A percentile compares a stretch with the other conserved stretches of the same genome.
These are phyloP conservation scores for Aspergillus bertholletiae DNA, from an alignment of 495 filamentous ascomycete genomes.

Conservation along the genomic window DNA sequence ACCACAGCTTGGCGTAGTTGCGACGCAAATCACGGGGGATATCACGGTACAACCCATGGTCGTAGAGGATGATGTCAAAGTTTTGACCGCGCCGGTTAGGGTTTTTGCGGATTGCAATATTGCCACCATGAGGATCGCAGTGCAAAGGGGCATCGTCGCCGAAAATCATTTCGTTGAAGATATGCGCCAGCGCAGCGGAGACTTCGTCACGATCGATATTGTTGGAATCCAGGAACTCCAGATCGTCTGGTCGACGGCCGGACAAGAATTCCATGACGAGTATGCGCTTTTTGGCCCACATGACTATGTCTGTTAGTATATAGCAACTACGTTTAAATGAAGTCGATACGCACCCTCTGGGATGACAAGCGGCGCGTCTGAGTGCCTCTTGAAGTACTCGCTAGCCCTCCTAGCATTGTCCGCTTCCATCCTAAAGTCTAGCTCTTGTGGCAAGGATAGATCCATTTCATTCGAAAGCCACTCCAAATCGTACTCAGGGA, in stretches of 20 bases:
- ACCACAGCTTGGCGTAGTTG: constrained; percentile 95
- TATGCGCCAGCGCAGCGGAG: constrained; percentile 81
- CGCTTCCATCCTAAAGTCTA: constrained; percentile 86
- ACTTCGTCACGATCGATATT: constrained; percentile 94
- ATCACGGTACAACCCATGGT: constrained; percentile 94
- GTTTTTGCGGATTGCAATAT: constrained; percentile 87
- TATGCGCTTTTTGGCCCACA: constrained; percentile 87
- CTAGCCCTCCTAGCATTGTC: constrained; percentile 76
- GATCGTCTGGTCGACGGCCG: constrained; percentile 84
- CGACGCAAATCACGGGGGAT: constrained; percentile 76
- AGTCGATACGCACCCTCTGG: constrained; percentile 53
- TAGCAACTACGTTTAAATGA: neutral
- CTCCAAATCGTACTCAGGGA: constrained; percentile 94
- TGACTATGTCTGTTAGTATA: constrained; percentile 46
- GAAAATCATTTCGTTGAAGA: constrained; percentile 99
- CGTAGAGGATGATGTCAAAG: constrained; percentile 97
- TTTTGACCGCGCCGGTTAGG: constrained; percentile 57
- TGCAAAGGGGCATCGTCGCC: constrained; percentile 85
- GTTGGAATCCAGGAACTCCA: constrained; percentile 79
- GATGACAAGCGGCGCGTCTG: constrained; percentile 74
- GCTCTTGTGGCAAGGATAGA: constrained; percentile 79
- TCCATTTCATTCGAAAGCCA: constrained; percentile 97
- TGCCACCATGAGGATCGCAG: constrained; percentile 97
- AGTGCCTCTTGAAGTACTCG: constrained; percentile 71
- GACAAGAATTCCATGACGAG: constrained; percentile 94